Evolutionary conservation across 179 eudicot genomes (phyloP), one percentile per base, ranked within the genome.

Genomic region (Pouteria campechiana): DNA sequence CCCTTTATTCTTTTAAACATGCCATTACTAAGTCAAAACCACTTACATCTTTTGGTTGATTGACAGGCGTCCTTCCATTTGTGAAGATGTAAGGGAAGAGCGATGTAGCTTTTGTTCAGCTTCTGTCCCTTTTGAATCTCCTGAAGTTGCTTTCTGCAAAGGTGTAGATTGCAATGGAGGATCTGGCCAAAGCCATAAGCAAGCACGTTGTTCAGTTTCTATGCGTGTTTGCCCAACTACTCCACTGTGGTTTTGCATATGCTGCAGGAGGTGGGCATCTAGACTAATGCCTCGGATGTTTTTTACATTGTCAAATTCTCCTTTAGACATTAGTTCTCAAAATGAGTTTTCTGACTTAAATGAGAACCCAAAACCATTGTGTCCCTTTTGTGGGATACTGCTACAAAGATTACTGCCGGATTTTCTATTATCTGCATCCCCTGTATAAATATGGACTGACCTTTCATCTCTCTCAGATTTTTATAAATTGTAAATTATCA

Each of bases 301-400:
- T n/a, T 78, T 74, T 47, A 56, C 28, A 16, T 48, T 85, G 81
- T 57, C 50, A 1, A 11, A 40, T 29, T 63, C 50, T 48, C 93
- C 86, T 49, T 44, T 56, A 2, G 75, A 68, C 44, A 27, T 47
- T 25, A 20, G 20, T 20, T 51, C 58, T 7, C 60, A 48, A 15
- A 4, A 37, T 1, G 32, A 56, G 32, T 41, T 63, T 37, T 25
- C 43, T 28, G 24, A 52, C 17, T 21, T 32, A 4, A 57, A 46
- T 21, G 42, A 50, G 24, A 30, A 41, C 9, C 51, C 70, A 22
- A 66, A 43, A 46, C 95, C 96, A 17, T 47, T 54, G 22, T 90
- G 98, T 58, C 95, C 93, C 49, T 76, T 85, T 44, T 90, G 98
- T 61, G 98, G 95, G 64, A 74, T 90, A 57, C 63, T 82, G 32